Conservation (phyloP, 768 basidiomycete genomes). For the Rickenella mellea region DNA sequence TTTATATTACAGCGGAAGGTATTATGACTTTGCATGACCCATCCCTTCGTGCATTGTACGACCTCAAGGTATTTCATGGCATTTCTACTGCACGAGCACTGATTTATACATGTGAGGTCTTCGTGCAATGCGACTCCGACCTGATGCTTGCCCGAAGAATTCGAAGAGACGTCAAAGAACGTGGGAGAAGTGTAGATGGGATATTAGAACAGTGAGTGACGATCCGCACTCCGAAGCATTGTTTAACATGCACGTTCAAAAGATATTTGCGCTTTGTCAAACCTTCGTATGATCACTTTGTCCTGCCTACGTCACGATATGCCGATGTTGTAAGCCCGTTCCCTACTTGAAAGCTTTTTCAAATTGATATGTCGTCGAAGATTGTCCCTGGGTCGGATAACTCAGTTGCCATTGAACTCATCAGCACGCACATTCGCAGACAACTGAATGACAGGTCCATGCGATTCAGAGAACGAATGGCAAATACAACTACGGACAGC, state of each 20-base stretch:
- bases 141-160: conserved; percentile 95
- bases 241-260: conserved; percentile 1
- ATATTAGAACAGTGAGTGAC: conserved; percentile 73
- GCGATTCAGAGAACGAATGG: conserved; percentile 67
- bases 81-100: not conserved
- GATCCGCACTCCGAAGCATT: conserved; percentile 2
- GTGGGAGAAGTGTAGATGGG: conserved; percentile 78
- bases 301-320: conserved; percentile 74
- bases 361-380: conserved; percentile 27
- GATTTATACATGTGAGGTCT: conserved; percentile 38
- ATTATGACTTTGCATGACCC: conserved; percentile 87
- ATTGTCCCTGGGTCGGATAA: conserved; percentile 95
- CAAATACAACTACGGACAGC: conserved; percentile 30
- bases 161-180: conserved; percentile 77
- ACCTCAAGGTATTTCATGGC: conserved; percentile 63
- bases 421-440: conserved; percentile 80
- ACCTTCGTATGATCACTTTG: conserved; percentile 89
- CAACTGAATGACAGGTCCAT: conserved; percentile 75
- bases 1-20: conserved; percentile 57
- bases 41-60: conserved; percentile 69
- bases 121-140: conserved; percentile 91
- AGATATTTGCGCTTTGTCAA: conserved; percentile 95
- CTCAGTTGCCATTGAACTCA: conserved; percentile 83
- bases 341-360: not conserved
- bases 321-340: conserved; percentile 70